These are phyloP conservation scores for Mycena capillaripes DNA, from an alignment of 768 basidiomycete genomes.

Conservation along the genomic window DNA sequence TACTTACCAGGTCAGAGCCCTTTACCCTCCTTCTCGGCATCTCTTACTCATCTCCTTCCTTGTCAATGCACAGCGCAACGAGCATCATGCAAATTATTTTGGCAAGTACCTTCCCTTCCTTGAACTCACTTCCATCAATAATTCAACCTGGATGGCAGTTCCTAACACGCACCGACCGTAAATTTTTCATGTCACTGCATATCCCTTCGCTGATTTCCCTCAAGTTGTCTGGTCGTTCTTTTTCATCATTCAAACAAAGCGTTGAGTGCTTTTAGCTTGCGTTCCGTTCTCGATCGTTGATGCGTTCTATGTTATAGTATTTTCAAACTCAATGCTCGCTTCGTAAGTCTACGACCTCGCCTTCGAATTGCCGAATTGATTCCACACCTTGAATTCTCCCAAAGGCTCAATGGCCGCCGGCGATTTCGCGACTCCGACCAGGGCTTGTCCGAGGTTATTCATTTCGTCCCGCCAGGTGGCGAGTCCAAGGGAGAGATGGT, in stretches of 20 bases:
- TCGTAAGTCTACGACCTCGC: not conserved
- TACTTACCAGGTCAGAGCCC: not conserved
- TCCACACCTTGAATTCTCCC: too few species aligned
- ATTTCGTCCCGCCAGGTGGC: not conserved
- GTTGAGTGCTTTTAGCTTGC: not conserved
- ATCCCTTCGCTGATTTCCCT: not conserved
- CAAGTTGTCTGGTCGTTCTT: constrained; percentile 5
- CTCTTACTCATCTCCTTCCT: too few species aligned
- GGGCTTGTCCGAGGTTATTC: not conserved
- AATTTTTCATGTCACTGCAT: not conserved
- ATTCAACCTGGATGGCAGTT: not conserved
- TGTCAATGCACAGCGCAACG: not conserved
- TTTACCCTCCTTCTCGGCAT: too few species aligned
- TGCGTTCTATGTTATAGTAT: not conserved
- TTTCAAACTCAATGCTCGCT: constrained; percentile 25
- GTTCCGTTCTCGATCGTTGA: too few species aligned
- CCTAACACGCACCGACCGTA: constrained; percentile 19
- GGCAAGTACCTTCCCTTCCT: not conserved
- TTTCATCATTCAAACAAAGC: constrained; percentile 12
- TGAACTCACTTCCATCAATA: not conserved
- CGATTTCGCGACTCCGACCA: not conserved
- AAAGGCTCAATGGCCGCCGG: not conserved
- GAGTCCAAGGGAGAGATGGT: not conserved
- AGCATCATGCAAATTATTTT: constrained; percentile 22
- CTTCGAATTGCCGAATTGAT: too few species aligned